phyloP scores from a whole-genome alignment of 2,329 filamentous ascomycete genomes.

The Tolypocladium guangdongense region DNA sequence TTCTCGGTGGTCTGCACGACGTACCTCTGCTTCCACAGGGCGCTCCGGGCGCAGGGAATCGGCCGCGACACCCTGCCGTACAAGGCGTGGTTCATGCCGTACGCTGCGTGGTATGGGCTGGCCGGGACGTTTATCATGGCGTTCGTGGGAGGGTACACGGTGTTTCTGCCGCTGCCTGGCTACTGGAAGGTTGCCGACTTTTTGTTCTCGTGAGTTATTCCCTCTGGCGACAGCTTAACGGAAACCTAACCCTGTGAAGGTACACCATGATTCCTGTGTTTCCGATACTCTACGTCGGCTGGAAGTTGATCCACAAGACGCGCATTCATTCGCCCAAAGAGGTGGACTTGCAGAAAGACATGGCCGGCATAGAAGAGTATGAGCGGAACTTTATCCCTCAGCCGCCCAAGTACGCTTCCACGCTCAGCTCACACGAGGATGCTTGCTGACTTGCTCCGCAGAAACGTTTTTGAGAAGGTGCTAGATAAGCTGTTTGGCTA shows the following conservation, averaged over 20 bases:
- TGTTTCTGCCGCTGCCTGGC: constrained; percentile 52
- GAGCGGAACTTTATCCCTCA: constrained; percentile 45
- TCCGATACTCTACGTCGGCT: constrained; percentile 56
- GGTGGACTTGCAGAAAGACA: constrained; percentile 50
- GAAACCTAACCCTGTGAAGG: constrained; percentile 12
- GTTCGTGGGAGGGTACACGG: constrained; percentile 64
- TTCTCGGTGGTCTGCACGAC: constrained; percentile 59
- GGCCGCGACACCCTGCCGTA: constrained; percentile 59
- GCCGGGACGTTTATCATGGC: constrained; percentile 57
- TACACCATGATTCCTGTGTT: constrained; percentile 67
- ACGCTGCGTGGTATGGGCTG: constrained; percentile 56
- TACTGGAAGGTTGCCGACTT: constrained; percentile 61
- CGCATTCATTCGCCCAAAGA: constrained; percentile 44
- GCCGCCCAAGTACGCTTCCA: constrained; percentile 34
- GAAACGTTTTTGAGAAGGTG: constrained; percentile 10
- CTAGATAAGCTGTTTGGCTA: constrained; percentile 11
- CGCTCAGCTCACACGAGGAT: neutral
- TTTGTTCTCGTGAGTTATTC: constrained; percentile 49
- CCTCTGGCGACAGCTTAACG: neutral
- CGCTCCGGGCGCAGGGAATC: constrained; percentile 57
- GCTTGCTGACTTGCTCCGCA: neutral
- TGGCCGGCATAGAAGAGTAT: constrained; percentile 59
- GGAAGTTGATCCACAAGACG: constrained; percentile 60
- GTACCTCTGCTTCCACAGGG: constrained; percentile 62
- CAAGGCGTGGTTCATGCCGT: constrained; percentile 59